Base-by-base conservation (phyloP, 179 eudicot genomes). In the Carnegiea gigantea region DNA sequence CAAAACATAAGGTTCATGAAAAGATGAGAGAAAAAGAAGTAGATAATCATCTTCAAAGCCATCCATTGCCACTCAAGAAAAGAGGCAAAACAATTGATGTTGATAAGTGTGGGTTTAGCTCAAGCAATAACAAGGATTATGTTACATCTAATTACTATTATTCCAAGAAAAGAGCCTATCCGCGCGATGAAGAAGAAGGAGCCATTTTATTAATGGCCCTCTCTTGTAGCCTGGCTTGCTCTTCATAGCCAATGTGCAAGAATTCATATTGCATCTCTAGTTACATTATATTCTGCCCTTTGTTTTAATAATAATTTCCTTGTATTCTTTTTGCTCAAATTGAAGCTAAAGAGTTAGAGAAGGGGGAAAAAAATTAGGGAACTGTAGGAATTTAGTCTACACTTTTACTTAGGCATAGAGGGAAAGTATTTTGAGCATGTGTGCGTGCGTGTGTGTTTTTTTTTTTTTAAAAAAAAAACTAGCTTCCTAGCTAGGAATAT, bases 131-230 rank as follows among this genome's bases (percentile, higher is more conserved):
- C 62, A 17, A 54, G 21, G 78, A 74, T 60, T 80, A 80, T 73
- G 18, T 60, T n/a, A 28, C 53, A 21, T 17, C 83, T 24, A 82
- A 51, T 49, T 23, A 67, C 12, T 67, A 60, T 60, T 73, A 13
- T 78, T 74, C 74, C 30, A 67, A 23, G 33, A 12, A 75, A 60
- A 84, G 80, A 78, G 78, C 65, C 0, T 85, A 78, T 24, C 75
- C 87, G 4, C 79, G 77, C 7, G 87, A 85, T 53, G 87, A 85
- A 79, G 87, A 85, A 82, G 87, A 85, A 71, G 87, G 87, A 6
- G 87, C 87, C 21, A 75, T 85, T n/a, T 71, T 85, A 8, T 62
- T 85, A 49, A 85, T 85, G 87, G 87, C 87, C 70, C 87, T 85
- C 38, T 85, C 87, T 78, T 82, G 87, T 85, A 82, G 87, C 79